Base-by-base conservation (phyloP, 768 basidiomycete genomes). In the Gloeophyllum trabeum region DNA sequence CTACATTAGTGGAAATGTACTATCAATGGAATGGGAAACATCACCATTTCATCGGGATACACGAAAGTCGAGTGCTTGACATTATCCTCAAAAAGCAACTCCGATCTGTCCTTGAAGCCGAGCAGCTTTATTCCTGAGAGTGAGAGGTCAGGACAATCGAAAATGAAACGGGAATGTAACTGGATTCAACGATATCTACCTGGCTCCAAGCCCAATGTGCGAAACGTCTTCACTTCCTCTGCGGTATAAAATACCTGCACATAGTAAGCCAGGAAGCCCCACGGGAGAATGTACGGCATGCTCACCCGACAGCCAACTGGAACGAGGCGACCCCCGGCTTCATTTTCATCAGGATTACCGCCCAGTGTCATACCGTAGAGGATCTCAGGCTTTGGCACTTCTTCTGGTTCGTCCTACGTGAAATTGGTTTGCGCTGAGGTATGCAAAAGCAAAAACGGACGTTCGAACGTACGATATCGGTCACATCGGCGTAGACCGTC, bases 21-120 rank as follows among this genome's bases (percentile, higher is more conserved):
- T 6, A 39, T 25, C 14, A 14, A 12, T 5, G 13, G 10, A 14
- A 20, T 10, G 19, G 13, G 12, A 4, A 1, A 24, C 18, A 19
- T 30, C 48, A 90, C 94, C 62, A 75, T 63, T 57, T 99, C 96
- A 52, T 93, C 81, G 0, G 96, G 96, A 57, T 90, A 88, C 43
- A 98, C 75, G 57, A 98, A 98, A 36, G 76, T 61, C 0, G 92
- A 81, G 60, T 97, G 92, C 54, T 90, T 94, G 54, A 96, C 61
- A 50, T 93, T 94, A 55, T 97, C 89, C 55, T 92, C 85, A 49
- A 93, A 85, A 1, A 63, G 61, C 1, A 98, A 69, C 48, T 82
- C 71, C 4, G 59, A 60, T 10, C 70, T 71, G 41, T 81, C 69
- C 56, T 92, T 91, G 67, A 97, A 98, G 4, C 96, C 96, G 21